Percentiles rank a stretch among this genome's conserved stretches.
Evolutionary conservation across 805 yeast species (phyloP).

Genomic region (Myxozyma udenii): DNA sequence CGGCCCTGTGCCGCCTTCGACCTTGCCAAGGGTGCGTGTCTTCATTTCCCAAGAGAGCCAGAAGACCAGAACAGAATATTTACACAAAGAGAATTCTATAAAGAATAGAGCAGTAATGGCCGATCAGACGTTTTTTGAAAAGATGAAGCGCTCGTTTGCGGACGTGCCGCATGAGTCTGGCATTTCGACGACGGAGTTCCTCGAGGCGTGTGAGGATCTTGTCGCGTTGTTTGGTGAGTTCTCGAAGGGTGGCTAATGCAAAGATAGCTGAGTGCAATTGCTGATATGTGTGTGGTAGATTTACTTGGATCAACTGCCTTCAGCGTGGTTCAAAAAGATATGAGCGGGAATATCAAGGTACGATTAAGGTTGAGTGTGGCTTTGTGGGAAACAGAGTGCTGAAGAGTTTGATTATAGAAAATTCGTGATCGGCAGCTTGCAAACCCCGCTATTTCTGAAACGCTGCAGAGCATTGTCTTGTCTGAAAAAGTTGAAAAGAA

Average conservation of each 20-base stretch:
- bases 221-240: slow-evolving; percentile 69
- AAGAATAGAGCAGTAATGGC: too few species aligned
- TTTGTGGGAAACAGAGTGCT: too few species aligned
- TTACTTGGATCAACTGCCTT: slow-evolving; percentile 83
- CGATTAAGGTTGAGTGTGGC: too few species aligned
- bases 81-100: too few species aligned
- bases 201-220: slow-evolving; percentile 79
- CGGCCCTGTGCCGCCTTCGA: too few species aligned
- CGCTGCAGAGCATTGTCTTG: slow-evolving; percentile 74
- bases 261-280: background rate
- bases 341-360: slow-evolving; percentile 74
- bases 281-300: slow-evolving; percentile 39
- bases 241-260: background rate
- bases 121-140: slow-evolving; percentile 59
- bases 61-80: too few species aligned
- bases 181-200: slow-evolving; percentile 68
- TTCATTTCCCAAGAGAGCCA: too few species aligned
- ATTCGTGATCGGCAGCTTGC: slow-evolving; percentile 63
- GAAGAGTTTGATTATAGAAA: too few species aligned
- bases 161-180: slow-evolving; percentile 66
- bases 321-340: slow-evolving; percentile 77
- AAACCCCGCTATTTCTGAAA: slow-evolving; percentile 59
- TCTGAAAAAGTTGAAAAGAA: slow-evolving; percentile 64
- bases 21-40: too few species aligned
- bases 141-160: slow-evolving; percentile 66